A percentile compares a stretch with the other conserved stretches of the same genome.
These are phyloP conservation scores for Fusarium nanum DNA, from an alignment of 2,329 filamentous ascomycete species.

Conservation along the genomic window DNA sequence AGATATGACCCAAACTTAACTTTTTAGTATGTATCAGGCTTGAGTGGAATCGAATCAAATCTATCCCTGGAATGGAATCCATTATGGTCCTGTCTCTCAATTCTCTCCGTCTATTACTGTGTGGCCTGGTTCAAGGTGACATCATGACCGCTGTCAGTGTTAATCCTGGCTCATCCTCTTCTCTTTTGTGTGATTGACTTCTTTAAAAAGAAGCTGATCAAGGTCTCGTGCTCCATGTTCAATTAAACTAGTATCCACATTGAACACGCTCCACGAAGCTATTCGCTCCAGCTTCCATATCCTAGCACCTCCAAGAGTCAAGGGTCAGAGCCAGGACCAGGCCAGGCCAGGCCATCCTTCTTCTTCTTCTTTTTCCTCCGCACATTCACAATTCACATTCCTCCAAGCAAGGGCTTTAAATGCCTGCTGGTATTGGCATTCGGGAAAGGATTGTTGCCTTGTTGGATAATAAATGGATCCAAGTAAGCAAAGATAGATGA, in stretches of 20 bases:
- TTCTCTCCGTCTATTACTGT: background rate
- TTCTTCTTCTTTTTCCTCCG: background rate
- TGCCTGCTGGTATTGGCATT: conserved; percentile 18
- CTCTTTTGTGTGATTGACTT: background rate
- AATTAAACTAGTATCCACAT: conserved; percentile 41
- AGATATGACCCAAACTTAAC: conserved; percentile 1
- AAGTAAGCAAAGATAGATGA: background rate
- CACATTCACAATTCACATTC: conserved; percentile 10
- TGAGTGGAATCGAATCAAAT: background rate
- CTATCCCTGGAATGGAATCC: conserved; percentile 8
- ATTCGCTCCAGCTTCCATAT: conserved; percentile 26
- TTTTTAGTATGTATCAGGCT: conserved; percentile 17
- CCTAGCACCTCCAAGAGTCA: conserved; percentile 6
- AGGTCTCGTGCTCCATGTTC: conserved; percentile 23
- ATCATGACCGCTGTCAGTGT: conserved; percentile 25
- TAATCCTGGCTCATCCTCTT: background rate
- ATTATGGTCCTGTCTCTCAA: background rate
- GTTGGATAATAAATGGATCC: background rate
- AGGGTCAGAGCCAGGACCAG: background rate
- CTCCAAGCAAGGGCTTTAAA: conserved; percentile 16
- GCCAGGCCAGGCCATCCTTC: background rate
- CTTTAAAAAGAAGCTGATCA: conserved; percentile 28
- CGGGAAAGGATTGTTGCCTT: conserved; percentile 3
- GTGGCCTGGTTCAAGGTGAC: conserved; percentile 11
- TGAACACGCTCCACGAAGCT: conserved; percentile 36